Base-by-base conservation (phyloP, 1,139 yeast genomes). In the Debaryomyces subglobosus region DNA sequence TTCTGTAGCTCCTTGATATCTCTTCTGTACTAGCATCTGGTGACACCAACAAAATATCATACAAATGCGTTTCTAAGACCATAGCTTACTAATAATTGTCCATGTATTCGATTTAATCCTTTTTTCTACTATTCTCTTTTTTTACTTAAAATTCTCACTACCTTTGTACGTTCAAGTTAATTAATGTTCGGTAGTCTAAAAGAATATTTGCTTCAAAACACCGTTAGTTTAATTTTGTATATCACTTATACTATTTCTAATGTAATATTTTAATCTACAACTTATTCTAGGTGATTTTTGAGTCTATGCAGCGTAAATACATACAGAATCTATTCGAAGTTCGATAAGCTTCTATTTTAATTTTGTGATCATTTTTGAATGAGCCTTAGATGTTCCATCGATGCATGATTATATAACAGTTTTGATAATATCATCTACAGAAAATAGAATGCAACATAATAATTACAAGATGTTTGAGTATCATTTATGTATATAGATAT, bases 1-100 rank as follows among this genome's bases (percentile, higher is more conserved):
- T 67, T 51, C 72, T 71, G 53, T 74, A 76, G 4, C 78, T 64
- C 39, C 63, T 64, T 16, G 77, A 63, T 15, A 76, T 74, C 47
- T 74, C 79, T 41, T 74, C 81, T 6, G 57, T 45, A 3, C 76
- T 57, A 4, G 79, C 78, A 6, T 53, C 52, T 5, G 67, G 60
- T 5, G 65, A 50, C n/a, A 75, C 74, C 38, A 65, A 52, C 49
- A 76, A 66, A 36, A 71, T 61, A 47, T 74, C 78, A 52, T 76
- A 76, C 13, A 70, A 62, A 35, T 63, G 61, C 3, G 77, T 68
- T 47, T 71, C 74, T 40, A 54, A 48, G 33, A 60, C 69, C 72
- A 68, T 68, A 27, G n/a, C 43, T 13, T 5, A 16, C 23, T 23
- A 40, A 30, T 8, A 35, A 21, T 15, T 32, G 16, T 8, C 35